phyloP scores from a whole-genome alignment of 495 filamentous ascomycete species.

The Trichoderma parareesei region DNA sequence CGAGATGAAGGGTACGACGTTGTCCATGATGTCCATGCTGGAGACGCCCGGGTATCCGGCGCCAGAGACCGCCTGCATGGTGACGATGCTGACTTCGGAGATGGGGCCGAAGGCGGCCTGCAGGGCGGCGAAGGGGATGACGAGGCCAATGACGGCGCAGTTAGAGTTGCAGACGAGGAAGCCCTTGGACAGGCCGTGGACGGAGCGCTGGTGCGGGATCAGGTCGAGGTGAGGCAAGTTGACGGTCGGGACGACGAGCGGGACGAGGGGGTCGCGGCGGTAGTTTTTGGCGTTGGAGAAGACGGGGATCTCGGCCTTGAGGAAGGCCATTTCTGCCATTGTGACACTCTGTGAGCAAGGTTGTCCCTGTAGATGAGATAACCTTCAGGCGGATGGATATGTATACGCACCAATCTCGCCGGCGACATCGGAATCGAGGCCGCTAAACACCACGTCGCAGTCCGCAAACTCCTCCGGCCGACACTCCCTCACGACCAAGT shows the following conservation, averaged over 20 bases:
- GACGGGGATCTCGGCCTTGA: constrained; percentile 67
- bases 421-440: constrained; percentile 76
- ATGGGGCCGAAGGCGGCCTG: constrained; percentile 68
- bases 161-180: constrained; percentile 88
- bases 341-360: no score
- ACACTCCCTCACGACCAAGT: constrained; percentile 68
- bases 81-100: constrained; percentile 69
- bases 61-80: constrained; percentile 80
- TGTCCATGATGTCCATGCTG: constrained; percentile 66
- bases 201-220: constrained; percentile 65
- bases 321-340: constrained; percentile 62
- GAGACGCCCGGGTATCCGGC: constrained; percentile 84
- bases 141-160: constrained; percentile 82
- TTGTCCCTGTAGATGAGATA: no score
- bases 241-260: constrained; percentile 77
- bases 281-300: constrained; percentile 91
- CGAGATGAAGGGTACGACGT: constrained; percentile 78
- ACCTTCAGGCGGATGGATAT: neutral
- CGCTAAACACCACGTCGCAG: constrained; percentile 84
- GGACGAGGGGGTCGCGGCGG: constrained; percentile 73
- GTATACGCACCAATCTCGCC: constrained; percentile 59
- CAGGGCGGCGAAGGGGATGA: constrained; percentile 80
- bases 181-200: constrained; percentile 60
- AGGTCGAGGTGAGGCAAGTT: constrained; percentile 71
- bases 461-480: constrained; percentile 64